A percentile compares a stretch with the other conserved stretches of the same genome.
Conservation (phyloP, 1,139 yeast genomes). For the Protomyces gravidus region DNA sequence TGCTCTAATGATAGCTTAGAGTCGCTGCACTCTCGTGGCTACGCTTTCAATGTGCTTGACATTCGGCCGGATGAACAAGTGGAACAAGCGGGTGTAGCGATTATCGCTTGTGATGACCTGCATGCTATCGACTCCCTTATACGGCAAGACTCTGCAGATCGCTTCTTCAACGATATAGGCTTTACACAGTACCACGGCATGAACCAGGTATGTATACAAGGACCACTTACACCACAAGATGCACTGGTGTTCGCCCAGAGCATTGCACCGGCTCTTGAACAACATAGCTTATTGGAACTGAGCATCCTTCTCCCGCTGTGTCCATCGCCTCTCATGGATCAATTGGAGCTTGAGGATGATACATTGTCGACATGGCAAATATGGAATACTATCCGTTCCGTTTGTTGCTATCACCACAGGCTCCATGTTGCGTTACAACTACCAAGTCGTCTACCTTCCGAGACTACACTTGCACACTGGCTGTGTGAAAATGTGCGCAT, state of each 20-base stretch:
- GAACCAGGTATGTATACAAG: conserved; percentile 6
- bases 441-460: conserved; percentile 50
- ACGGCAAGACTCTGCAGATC: conserved; percentile 15
- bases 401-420: conserved; percentile 51
- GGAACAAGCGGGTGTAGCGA: conserved; percentile 15
- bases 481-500: conserved; percentile 59
- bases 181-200: conserved; percentile 23
- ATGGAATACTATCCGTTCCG: conserved; percentile 59
- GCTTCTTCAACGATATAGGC: conserved; percentile 12
- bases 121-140: conserved; percentile 23
- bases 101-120: conserved; percentile 15
- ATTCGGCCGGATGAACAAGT: conserved; percentile 5
- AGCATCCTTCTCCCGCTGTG: conserved; percentile 21
- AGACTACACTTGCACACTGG: conserved; percentile 54
- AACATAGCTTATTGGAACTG: conserved; percentile 13
- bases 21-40: conserved; percentile 12
- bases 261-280: conserved; percentile 12
- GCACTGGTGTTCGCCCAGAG: conserved; percentile 23
- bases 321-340: conserved; percentile 9
- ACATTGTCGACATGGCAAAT: conserved; percentile 64
- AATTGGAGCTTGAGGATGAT: conserved; percentile 36
- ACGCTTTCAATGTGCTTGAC: conserved; percentile 17
- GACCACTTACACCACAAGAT: conserved; percentile 13
- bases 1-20: conserved; percentile 5
- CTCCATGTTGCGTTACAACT: conserved; percentile 57